Evolutionary conservation across 768 basidiomycete genomes (phyloP), one percentile per base, ranked within the genome.

Genomic region (Mycena leptocephala): DNA sequence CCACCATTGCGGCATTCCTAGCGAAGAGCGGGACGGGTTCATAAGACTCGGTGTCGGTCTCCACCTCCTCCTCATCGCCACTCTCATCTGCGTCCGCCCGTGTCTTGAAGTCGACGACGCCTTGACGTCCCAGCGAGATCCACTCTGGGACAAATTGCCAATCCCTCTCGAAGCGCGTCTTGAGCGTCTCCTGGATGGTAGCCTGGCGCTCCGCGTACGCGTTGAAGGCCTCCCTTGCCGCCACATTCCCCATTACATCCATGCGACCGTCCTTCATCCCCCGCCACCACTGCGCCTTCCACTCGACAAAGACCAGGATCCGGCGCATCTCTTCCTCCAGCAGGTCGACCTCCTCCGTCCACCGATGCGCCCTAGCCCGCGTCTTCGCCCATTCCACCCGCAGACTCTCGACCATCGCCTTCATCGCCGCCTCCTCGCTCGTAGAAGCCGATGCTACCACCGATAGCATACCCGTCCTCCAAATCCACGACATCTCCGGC

Each of bases 181-280:
- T 59, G 58, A 71, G 33, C 26, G 30, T 20, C 16, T 32, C 56
- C 7, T 48, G 58, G 14, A 71, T 62, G 2, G 3, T 2, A 2
- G 70, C 43, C 58, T 71, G 70, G 18, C 70, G 30, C 16, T 61
- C 58, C 0, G 70, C 41, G 28, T 71, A 71, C 8, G 58, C 70
- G 6, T 26, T 28, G 28, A 56, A 62, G 59, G 35, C 59, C 59
- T 62, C 59, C 59, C 16, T 7, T 35, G 39, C n/a, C n/a, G 11
- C 13, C 22, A 5, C 6, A 20, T 62, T 35, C 24, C 39, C 37
- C 10, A 14, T 7, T 6, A 24, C 5, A n/a, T 51, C 41, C 16
- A 16, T 4, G 4, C 41, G 48, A 11, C 16, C 5, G 30, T 33
- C 56, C 56, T 32, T 33, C 30, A 2, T 16, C 56, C 22, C 16